These are phyloP conservation scores for Clarireedia sp. DNA, from an alignment of 2,329 filamentous ascomycete genomes.

Conservation along the genomic window DNA sequence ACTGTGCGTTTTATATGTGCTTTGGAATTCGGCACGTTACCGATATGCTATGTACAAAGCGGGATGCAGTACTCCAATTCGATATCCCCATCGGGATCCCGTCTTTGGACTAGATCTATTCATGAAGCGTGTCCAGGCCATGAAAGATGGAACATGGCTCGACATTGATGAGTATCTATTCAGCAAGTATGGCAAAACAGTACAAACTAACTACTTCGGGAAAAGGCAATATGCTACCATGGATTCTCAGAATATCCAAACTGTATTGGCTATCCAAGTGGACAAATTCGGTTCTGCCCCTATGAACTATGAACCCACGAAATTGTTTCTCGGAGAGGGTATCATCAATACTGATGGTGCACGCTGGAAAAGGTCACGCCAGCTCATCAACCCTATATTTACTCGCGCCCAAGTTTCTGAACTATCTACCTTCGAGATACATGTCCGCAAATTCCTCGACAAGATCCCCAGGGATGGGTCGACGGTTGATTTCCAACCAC, in stretches of 20 bases:
- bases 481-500: conserved; percentile 49
- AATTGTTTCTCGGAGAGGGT: neutral
- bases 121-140: neutral
- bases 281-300: neutral
- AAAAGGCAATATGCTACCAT: neutral
- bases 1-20: too few relatives aligned
- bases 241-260: neutral
- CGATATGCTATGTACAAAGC: neutral
- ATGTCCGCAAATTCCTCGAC: conserved; percentile 48
- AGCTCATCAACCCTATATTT: neutral
- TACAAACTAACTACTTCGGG: neutral
- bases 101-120: neutral
- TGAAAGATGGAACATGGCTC: neutral
- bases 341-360: neutral
- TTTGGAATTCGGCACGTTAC: neutral
- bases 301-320: neutral
- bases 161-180: neutral
- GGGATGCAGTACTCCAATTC: neutral
- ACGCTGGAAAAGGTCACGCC: neutral
- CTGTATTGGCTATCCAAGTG: neutral
- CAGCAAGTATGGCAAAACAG: neutral
- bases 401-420: neutral
- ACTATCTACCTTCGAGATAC: conserved; percentile 20
- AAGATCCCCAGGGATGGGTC: conserved; percentile 45
- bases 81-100: neutral